Percentiles rank a stretch among this genome's conserved stretches.
Evolutionary conservation across 768 basidiomycete genomes (phyloP).

Genomic region (Kwoniella heveanensis): DNA sequence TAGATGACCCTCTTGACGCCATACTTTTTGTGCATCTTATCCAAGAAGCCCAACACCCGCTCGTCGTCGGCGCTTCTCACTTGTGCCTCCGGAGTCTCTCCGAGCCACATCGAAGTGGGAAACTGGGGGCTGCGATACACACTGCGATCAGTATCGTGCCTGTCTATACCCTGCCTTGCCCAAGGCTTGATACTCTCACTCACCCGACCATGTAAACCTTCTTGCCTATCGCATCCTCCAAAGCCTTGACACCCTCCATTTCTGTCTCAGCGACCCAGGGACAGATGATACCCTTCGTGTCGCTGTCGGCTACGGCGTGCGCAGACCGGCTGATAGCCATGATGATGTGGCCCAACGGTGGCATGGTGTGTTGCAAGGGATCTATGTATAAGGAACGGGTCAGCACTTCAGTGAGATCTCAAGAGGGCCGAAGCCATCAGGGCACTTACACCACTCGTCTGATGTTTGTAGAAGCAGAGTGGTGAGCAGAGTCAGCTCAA

Average conservation of each 20-base stretch:
- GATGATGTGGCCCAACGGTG: constrained; percentile 7
- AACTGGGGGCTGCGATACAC: constrained; percentile 34
- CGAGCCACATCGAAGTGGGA: constrained; percentile 28
- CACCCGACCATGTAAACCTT: constrained; percentile 33
- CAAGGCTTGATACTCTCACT: too few species aligned
- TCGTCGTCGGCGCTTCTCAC: constrained; percentile 21
- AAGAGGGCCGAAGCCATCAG: too few species aligned
- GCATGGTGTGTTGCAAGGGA: constrained; percentile 19
- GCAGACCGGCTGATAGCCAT: not conserved
- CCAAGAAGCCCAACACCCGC: constrained; percentile 27
- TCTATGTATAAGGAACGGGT: not conserved
- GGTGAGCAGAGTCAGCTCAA: not conserved
- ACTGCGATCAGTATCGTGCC: too few species aligned
- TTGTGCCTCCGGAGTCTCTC: not conserved
- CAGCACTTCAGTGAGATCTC: not conserved
- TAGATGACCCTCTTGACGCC: constrained; percentile 32
- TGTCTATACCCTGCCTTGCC: too few species aligned
- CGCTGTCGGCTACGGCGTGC: constrained; percentile 7
- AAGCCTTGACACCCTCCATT: constrained; percentile 8
- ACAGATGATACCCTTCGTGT: constrained; percentile 19
- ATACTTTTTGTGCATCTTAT: constrained; percentile 28
- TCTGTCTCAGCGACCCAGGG: constrained; percentile 26
- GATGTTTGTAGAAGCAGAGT: not conserved
- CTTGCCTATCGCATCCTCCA: constrained; percentile 23
- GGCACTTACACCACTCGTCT: constrained; percentile 31